Percentiles rank a stretch among this genome's conserved stretches.
Conservation (phyloP, 1,139 yeast genomes). For the Suhomyces panamericanus region DNA sequence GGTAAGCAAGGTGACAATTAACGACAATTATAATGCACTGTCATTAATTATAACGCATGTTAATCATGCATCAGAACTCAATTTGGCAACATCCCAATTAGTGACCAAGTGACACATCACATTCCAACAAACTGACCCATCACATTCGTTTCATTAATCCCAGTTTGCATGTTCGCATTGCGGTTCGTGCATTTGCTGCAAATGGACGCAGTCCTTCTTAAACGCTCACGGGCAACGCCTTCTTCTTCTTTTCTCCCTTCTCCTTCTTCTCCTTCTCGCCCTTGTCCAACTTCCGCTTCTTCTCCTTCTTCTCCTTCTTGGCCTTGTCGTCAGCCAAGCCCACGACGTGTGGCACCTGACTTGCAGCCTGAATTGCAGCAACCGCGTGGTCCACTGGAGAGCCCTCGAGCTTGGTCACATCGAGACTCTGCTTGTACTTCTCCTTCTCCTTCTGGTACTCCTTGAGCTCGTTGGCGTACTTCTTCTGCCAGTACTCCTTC, state of each 20-base stretch:
- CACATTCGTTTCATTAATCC: too few relatives aligned
- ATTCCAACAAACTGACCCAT: too few relatives aligned
- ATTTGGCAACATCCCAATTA: too few relatives aligned
- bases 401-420: constrained; percentile 12
- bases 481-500: constrained; percentile 73
- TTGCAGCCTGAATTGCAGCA: constrained; percentile 17
- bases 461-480: constrained; percentile 65
- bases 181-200: neutral
- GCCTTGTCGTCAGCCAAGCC: constrained; percentile 11
- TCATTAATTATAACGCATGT: too few relatives aligned
- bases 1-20: too few relatives aligned
- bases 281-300: constrained; percentile 23
- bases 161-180: too few relatives aligned
- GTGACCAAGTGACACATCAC: too few relatives aligned
- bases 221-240: neutral
- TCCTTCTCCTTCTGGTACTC: constrained; percentile 65
- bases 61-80: too few relatives aligned
- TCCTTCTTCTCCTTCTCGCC: constrained; percentile 19
- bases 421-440: constrained; percentile 56
- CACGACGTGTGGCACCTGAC: constrained; percentile 1
- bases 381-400: constrained; percentile 15
- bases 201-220: neutral
- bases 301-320: constrained; percentile 28
- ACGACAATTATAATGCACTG: too few relatives aligned
- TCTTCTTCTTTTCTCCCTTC: constrained; percentile 14